Evolutionary conservation across 306 rosid species (phyloP).

Genomic region (Notholithocarpus densiflorus): DNA sequence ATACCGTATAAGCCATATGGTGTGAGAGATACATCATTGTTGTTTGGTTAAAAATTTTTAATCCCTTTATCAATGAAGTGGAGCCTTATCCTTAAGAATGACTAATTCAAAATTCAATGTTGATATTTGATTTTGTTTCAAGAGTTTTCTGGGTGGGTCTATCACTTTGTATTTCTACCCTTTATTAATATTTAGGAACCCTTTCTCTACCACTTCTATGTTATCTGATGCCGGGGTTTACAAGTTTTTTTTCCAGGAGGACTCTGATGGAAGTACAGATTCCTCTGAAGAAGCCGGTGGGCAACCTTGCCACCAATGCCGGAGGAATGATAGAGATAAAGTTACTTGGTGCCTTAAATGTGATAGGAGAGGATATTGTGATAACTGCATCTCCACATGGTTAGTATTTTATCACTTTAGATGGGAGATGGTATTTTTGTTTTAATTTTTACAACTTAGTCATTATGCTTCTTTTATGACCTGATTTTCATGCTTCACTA

Average conservation of each 20-base stretch:
- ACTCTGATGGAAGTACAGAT: slow-evolving; percentile 56
- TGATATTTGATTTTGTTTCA: background rate
- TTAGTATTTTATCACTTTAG: slow-evolving; percentile 28
- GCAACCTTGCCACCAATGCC: slow-evolving; percentile 87
- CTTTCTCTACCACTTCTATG: background rate
- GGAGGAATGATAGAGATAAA: slow-evolving; percentile 53
- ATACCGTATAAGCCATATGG: background rate
- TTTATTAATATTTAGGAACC: background rate
- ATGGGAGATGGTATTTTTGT: slow-evolving; percentile 4
- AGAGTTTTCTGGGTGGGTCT: background rate
- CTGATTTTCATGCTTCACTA: slow-evolving; percentile 24
- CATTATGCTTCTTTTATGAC: background rate
- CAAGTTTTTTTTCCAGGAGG: slow-evolving; percentile 52
- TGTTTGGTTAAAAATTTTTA: background rate
- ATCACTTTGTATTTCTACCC: background rate
- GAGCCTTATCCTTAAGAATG: background rate
- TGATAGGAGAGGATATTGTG: slow-evolving; percentile 91
- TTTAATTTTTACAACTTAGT: background rate
- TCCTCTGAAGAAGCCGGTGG: slow-evolving; percentile 74
- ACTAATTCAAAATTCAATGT: background rate
- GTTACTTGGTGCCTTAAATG: slow-evolving; percentile 83
- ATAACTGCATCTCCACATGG: slow-evolving; percentile 68
- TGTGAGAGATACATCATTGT: background rate
- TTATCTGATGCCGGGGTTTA: slow-evolving; percentile 22
- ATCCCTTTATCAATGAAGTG: background rate